Percentiles rank a stretch among this genome's conserved stretches.
Conservation (phyloP, 306 rosid species). For the Corylus americana region DNA sequence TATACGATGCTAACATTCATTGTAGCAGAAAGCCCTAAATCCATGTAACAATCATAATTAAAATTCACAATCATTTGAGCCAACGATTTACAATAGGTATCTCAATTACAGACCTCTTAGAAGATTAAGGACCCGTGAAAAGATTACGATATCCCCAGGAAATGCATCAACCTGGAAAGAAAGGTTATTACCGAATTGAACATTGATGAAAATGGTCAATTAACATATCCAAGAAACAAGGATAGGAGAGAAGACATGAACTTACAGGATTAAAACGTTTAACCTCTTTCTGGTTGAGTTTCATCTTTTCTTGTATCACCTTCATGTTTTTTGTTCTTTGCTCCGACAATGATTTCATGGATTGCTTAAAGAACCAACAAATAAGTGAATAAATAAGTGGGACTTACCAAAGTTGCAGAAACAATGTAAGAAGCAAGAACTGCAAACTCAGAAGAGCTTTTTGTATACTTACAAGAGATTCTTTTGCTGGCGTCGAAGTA, state of each 20-base stretch:
- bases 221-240: slow-evolving; percentile 26
- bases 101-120: slow-evolving; percentile 69
- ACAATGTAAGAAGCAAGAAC: slow-evolving; percentile 12
- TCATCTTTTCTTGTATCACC: slow-evolving; percentile 85
- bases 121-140: slow-evolving; percentile 93
- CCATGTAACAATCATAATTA: slow-evolving; percentile 36
- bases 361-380: slow-evolving; percentile 51
- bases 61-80: slow-evolving; percentile 19
- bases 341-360: slow-evolving; percentile 63
- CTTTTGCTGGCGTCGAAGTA: slow-evolving; percentile 72
- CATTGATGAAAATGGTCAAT: neutral
- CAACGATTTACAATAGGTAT: slow-evolving; percentile 1
- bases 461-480: slow-evolving; percentile 56
- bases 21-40: slow-evolving; percentile 80
- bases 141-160: slow-evolving; percentile 98
- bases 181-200: slow-evolving; percentile 14
- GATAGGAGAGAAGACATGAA: slow-evolving; percentile 27
- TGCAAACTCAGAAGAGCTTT: slow-evolving; percentile 20
- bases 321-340: slow-evolving; percentile 80
- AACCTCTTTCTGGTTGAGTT: slow-evolving; percentile 71
- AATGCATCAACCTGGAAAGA: slow-evolving; percentile 88
- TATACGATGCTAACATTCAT: slow-evolving; percentile 82
- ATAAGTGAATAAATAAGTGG: slow-evolving; percentile 29
- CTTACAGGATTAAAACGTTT: slow-evolving; percentile 97
- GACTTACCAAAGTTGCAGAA: slow-evolving; percentile 16